Conservation (phyloP, 768 basidiomycete species). For the Suillus lakei region DNA sequence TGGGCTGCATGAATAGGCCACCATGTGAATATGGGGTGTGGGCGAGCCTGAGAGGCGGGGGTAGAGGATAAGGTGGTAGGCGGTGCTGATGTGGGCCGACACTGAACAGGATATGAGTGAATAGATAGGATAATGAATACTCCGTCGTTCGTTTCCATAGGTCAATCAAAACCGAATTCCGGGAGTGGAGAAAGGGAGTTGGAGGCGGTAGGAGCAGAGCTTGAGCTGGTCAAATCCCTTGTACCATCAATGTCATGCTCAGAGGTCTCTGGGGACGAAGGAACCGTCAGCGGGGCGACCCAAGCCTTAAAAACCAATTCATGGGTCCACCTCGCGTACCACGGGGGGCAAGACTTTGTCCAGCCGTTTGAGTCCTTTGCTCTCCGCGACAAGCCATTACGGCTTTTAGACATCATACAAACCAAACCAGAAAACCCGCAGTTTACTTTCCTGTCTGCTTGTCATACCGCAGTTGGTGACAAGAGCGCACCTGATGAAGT, state of each 20-base stretch:
- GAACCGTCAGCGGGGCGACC: slow-evolving; percentile 20
- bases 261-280: slow-evolving; percentile 16
- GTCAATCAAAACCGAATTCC: slow-evolving; percentile 20
- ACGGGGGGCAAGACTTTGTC: slow-evolving; percentile 24
- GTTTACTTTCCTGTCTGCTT: slow-evolving; percentile 41
- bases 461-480: slow-evolving; percentile 34
- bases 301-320: slow-evolving; percentile 20
- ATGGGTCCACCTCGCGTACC: slow-evolving; percentile 39
- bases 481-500: slow-evolving; percentile 34
- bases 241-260: slow-evolving; percentile 22
- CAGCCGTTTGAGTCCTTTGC: slow-evolving; percentile 34
- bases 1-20: no score
- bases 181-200: slow-evolving; percentile 14
- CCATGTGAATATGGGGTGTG: neutral
- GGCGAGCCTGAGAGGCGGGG: neutral
- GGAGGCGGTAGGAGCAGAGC: slow-evolving; percentile 21
- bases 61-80: neutral
- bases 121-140: neutral
- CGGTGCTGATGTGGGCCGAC: no score
- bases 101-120: neutral
- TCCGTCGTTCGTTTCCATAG: slow-evolving; percentile 17
- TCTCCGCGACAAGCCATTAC: slow-evolving; percentile 25
- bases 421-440: slow-evolving; percentile 18
- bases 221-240: slow-evolving; percentile 24
- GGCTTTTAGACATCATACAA: slow-evolving; percentile 28